A percentile compares a stretch with the other conserved stretches of the same genome.
These are phyloP conservation scores for Allium cepa DNA, from an alignment of 106 monocot genomes.

Conservation along the genomic window DNA sequence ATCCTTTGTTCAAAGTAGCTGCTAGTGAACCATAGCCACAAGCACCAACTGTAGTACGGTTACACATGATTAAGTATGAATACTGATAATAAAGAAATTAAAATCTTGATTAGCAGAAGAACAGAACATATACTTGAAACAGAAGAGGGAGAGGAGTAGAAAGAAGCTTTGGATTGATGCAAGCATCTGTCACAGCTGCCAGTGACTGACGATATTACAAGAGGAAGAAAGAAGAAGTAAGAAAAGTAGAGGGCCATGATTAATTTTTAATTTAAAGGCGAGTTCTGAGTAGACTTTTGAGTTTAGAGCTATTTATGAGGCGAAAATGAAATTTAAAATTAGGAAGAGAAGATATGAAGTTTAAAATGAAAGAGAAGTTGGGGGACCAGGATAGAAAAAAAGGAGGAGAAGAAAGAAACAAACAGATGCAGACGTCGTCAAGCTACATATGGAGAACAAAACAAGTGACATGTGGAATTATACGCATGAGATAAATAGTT, in stretches of 20 bases:
- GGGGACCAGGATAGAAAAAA: no score
- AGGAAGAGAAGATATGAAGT: no score
- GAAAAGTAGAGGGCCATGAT: not conserved
- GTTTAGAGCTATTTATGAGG: no score
- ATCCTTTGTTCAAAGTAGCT: conserved; percentile 35
- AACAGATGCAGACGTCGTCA: no score
- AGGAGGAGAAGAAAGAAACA: no score
- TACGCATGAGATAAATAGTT: no score
- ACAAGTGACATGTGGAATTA: no score
- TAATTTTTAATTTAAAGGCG: not conserved
- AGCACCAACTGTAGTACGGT: conserved; percentile 40
- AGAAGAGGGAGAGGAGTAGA: not conserved
- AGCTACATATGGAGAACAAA: no score
- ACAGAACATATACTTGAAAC: not conserved
- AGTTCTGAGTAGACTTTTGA: no score
- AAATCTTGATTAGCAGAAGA: not conserved
- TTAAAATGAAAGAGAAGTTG: no score
- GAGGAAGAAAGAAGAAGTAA: not conserved
- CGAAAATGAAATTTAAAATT: no score
- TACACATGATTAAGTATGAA: not conserved
- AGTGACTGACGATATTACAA: not conserved
- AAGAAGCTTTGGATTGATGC: not conserved
- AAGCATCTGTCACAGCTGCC: not conserved
- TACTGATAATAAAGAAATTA: not conserved
- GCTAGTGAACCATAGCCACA: conserved; percentile 77